These are phyloP conservation scores for Aspergillus awamori DNA, from an alignment of 2,329 filamentous ascomycete genomes.

Conservation along the genomic window DNA sequence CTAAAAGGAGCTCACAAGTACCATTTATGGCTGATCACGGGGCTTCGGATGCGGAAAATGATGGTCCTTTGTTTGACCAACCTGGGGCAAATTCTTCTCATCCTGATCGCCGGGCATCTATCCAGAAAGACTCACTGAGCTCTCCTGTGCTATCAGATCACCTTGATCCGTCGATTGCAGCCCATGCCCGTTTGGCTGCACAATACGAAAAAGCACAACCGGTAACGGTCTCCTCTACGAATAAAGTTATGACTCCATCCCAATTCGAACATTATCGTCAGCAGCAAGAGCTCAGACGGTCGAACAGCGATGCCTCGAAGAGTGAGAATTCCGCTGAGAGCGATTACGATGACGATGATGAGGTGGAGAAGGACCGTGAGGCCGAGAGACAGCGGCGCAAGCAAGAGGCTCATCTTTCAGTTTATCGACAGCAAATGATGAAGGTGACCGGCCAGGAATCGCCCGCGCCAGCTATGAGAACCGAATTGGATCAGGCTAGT, in stretches of 20 bases:
- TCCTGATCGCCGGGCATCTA: conserved; percentile 13
- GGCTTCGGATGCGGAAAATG: conserved; percentile 27
- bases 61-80: conserved; percentile 33
- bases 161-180: conserved; percentile 41
- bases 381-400: conserved; percentile 77
- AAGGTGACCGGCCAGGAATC: conserved; percentile 80
- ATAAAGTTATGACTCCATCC: conserved; percentile 86
- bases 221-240: conserved; percentile 47
- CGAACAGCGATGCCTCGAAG: conserved; percentile 52
- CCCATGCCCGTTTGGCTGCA: conserved; percentile 49
- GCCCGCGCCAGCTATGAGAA: conserved; percentile 54
- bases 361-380: conserved; percentile 72
- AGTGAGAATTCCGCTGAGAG: conserved; percentile 61
- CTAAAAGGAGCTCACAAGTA: conserved; percentile 29
- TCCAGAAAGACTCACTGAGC: conserved; percentile 19
- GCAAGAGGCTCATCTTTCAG: conserved; percentile 85
- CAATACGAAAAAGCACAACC: conserved; percentile 46
- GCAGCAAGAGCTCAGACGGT: conserved; percentile 68
- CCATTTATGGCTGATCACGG: conserved; percentile 23
- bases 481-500: conserved; percentile 57
- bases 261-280: conserved; percentile 81
- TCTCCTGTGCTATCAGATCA: conserved; percentile 18
- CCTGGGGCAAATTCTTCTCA: conserved; percentile 15
- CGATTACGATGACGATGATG: conserved; percentile 77
- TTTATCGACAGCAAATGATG: conserved; percentile 95